Percentiles rank a stretch among this genome's conserved stretches.
These are phyloP conservation scores for Termitomyces sp. DNA, from an alignment of 768 basidiomycete species.

Conservation along the genomic window DNA sequence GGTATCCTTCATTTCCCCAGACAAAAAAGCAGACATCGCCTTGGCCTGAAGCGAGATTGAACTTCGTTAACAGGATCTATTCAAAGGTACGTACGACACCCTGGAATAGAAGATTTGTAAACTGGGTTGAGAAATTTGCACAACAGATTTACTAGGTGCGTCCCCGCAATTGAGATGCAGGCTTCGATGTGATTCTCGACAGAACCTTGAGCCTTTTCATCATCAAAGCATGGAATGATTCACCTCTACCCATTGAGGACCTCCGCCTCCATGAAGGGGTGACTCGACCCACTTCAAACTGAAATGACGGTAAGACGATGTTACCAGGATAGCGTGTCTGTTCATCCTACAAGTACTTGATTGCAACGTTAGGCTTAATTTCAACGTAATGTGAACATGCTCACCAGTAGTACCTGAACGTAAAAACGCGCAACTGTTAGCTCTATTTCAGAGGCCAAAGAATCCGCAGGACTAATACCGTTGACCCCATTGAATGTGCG, in stretches of 20 bases:
- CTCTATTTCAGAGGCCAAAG: not conserved
- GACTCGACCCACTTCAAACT: constrained; percentile 98
- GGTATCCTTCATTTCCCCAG: constrained; percentile 94
- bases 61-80: not conserved
- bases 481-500: constrained; percentile 84
- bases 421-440: not conserved
- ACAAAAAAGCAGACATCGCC: constrained; percentile 92
- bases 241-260: constrained; percentile 89
- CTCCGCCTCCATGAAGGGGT: constrained; percentile 73
- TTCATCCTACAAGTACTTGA: constrained; percentile 78
- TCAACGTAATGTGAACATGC: constrained; percentile 13
- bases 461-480: constrained; percentile 37
- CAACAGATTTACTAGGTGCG: constrained; percentile 56
- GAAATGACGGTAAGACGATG: constrained; percentile 2
- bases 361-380: constrained; percentile 2
- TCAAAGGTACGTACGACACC: constrained; percentile 55
- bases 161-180: constrained; percentile 80
- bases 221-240: constrained; percentile 1
- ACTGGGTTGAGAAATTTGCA: not conserved
- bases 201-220: not conserved
- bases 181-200: constrained; percentile 77
- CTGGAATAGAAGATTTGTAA: constrained; percentile 25
- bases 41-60: constrained; percentile 52
- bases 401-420: constrained; percentile 45
- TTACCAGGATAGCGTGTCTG: not conserved